phyloP scores from a whole-genome alignment of 2,329 filamentous ascomycete genomes.

The Lecanoromycetidae sp. region DNA sequence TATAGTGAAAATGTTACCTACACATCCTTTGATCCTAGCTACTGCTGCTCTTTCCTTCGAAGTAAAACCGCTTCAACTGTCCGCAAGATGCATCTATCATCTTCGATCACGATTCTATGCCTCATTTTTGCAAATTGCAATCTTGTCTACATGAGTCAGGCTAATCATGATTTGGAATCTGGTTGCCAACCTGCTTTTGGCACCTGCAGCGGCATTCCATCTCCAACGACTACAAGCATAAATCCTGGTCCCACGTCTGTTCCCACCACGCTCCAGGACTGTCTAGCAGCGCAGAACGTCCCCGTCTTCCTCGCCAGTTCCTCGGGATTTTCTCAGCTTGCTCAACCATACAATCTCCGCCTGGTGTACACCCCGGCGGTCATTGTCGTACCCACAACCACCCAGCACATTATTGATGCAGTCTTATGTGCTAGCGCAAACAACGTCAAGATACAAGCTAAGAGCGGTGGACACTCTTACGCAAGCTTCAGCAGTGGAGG shows the following conservation, averaged over 20 bases:
- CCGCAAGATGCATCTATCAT: background rate
- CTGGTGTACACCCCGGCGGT: slow-evolving; percentile 25
- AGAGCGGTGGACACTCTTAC: slow-evolving; percentile 43
- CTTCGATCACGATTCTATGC: background rate
- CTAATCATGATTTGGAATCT: background rate
- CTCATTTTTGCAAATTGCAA: background rate
- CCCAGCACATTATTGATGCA: slow-evolving; percentile 25
- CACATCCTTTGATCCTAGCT: background rate
- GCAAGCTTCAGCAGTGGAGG: slow-evolving; percentile 27
- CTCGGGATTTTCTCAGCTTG: slow-evolving; percentile 10
- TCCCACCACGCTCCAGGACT: slow-evolving; percentile 8
- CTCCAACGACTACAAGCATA: background rate
- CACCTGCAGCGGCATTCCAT: background rate
- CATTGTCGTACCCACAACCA: slow-evolving; percentile 14
- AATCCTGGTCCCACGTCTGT: background rate
- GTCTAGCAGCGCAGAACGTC: slow-evolving; percentile 10
- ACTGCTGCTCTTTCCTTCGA: background rate
- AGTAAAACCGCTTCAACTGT: background rate
- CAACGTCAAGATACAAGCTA: slow-evolving; percentile 38
- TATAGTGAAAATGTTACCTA: background rate
- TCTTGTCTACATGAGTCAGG: background rate
- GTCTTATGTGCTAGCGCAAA: slow-evolving; percentile 35
- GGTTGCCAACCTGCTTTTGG: slow-evolving; percentile 5
- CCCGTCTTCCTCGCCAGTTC: slow-evolving; percentile 8
- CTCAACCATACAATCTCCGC: slow-evolving; percentile 25